Base-by-base conservation (phyloP, 164 flowering plant species). In the Sedum album region DNA sequence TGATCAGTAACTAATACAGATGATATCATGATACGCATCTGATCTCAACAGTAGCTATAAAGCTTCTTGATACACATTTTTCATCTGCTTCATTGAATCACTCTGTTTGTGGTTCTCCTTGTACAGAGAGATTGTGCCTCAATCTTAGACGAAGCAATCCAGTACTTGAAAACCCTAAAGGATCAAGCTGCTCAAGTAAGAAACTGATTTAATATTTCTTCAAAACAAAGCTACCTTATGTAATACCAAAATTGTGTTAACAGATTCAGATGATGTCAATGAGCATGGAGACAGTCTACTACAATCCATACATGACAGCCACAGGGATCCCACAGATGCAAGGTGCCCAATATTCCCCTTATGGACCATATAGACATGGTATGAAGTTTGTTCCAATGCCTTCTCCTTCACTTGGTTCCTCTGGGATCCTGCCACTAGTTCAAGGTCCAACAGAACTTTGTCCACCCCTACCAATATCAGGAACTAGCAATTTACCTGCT, bases 191-290 rank as follows among this genome's bases (percentile, higher is more conserved):
- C 60, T 25, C 60, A 55, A 25, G 60, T 55, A 55, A 23, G n/a
- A n/a, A n/a, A n/a, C n/a, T n/a, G n/a, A n/a, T n/a, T n/a, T n/a
- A n/a, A n/a, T n/a, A n/a, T n/a, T 23, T 55, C 17, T 25, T 14
- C 60, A 25, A 26, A 23, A 6, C 14, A 55, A 55, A 21, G 28
- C 25, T 55, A 55, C 30, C 13, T 55, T 6, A 55, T 25, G 31
- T 25, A 18, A 15, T 39, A 14, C 42, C 42, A 8, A 39, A 39
- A 39, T 39, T 39, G 0, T 53, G 60, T 53, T 53, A 9, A n/a
- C 28, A 38, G 41, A 38, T 4, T 44, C 48, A 57, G 62, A 57
- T 57, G 33, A 57, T 57, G 62, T 57, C 62, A 17, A 26, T 57
- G 62, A 28, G 31, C 62, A 57, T 28, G 62, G 62, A 33, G 2